Base-by-base conservation (phyloP, 2,329 filamentous ascomycete species). In the Exophiala xenobiotica region DNA sequence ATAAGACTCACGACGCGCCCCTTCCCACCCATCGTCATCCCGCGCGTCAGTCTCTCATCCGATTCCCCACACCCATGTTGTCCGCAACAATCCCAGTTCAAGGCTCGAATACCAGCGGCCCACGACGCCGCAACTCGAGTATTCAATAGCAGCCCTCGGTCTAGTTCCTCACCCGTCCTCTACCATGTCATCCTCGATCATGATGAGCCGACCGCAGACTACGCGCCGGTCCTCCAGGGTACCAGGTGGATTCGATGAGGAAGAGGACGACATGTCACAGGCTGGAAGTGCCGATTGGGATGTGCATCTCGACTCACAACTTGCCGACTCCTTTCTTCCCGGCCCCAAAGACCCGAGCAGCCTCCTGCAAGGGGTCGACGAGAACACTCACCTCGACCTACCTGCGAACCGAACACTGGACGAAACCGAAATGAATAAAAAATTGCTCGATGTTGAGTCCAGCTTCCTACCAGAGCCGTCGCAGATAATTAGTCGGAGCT, bases 381-480 rank as follows among this genome's bases (percentile, higher is more conserved):
- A 55, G 44, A 51, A 55, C 19, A 56, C 49, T 18, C 46, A 51
- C 41, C 20, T 47, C 18, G 51, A 48, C 7, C 26, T 51, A n/a
- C 46, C 29, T 41, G 48, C 50, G 3, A 69, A 53, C 63, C 68
- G 70, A 1, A 62, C 71, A 22, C 62, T 82, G 27, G 74, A 81
- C 59, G 80, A 84, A 64, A 70, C 70, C 46, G 80, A 82, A 61
- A 82, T 84, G 78, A 75, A 76, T 58, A 72, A 75, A 51, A 78
- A 78, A 57, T 65, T 85, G 56, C 76, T 80, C 72, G 81, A 85
- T 58, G 74, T 83, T 49, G 81, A 84, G 63, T 84, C 81, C 3
- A 84, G 80, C 61, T 84, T 85, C 59, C 55, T 84, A 38, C 81
- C 80, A 0, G 80, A 83, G 39, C 70, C 73, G 1, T 77, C 77